A percentile compares a stretch with the other conserved stretches of the same genome.
Conservation (phyloP, 768 basidiomycete species). For the Suillus placidus region DNA sequence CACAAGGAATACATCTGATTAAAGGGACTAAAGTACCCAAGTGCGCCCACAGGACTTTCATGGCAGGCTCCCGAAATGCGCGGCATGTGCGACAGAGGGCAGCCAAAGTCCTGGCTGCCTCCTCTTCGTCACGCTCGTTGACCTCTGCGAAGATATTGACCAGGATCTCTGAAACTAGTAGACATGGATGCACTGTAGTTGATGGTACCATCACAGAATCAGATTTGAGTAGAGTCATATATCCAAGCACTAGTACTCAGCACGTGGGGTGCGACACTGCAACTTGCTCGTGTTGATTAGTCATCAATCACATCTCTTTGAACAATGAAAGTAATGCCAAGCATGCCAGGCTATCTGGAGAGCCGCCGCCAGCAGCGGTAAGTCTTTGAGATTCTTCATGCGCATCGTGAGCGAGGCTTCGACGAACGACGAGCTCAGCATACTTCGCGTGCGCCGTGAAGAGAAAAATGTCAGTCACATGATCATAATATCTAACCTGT, state of each 20-base stretch:
- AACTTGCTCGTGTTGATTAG: slow-evolving; percentile 1
- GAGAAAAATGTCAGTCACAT: too few species aligned
- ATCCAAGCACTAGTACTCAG: too few species aligned
- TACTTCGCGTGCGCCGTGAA: too few species aligned
- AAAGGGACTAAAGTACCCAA: slow-evolving; percentile 6
- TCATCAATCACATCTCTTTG: background rate
- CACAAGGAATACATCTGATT: slow-evolving; percentile 7
- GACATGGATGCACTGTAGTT: slow-evolving; percentile 5
- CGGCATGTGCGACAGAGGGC: slow-evolving; percentile 10
- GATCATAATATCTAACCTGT: too few species aligned
- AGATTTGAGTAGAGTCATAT: too few species aligned
- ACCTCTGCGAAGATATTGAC: slow-evolving; percentile 8
- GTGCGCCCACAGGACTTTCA: slow-evolving; percentile 12
- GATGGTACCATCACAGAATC: background rate
- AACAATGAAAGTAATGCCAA: background rate
- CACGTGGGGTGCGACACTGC: background rate
- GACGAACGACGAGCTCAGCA: too few species aligned
- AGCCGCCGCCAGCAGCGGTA: background rate
- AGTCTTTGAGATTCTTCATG: background rate
- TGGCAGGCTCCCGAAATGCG: slow-evolving; percentile 7
- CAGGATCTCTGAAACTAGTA: slow-evolving; percentile 6
- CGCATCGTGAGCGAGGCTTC: background rate
- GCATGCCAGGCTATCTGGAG: background rate
- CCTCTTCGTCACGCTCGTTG: slow-evolving; percentile 7
- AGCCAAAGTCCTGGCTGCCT: slow-evolving; percentile 8